These are phyloP conservation scores for Myxozyma vanderwaltii DNA, from an alignment of 805 yeast genomes.

Conservation along the genomic window DNA sequence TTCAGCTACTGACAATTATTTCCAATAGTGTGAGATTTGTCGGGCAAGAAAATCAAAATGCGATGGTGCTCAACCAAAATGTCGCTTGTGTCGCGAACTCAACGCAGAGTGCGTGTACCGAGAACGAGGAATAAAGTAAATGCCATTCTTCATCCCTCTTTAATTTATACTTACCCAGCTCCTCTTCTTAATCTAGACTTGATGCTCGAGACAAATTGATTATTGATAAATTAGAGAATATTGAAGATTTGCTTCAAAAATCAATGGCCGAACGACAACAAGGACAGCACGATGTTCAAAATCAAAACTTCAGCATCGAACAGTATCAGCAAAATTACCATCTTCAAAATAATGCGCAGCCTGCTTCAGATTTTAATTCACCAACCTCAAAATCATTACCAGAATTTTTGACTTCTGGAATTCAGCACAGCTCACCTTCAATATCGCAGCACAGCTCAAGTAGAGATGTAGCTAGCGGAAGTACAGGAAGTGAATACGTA, in stretches of 20 bases:
- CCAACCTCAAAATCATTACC: background rate
- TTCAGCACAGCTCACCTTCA: slow-evolving; percentile 8
- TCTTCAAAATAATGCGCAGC: background rate
- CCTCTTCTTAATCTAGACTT: slow-evolving; percentile 7
- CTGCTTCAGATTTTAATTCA: background rate
- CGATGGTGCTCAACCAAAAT: slow-evolving; percentile 29
- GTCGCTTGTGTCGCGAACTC: slow-evolving; percentile 22
- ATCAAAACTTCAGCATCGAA: no score
- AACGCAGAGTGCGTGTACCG: slow-evolving; percentile 29
- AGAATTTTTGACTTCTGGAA: background rate
- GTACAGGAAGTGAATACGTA: slow-evolving; percentile 7
- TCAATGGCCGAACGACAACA: background rate
- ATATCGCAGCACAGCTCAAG: background rate
- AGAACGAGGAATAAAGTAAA: slow-evolving; percentile 21
- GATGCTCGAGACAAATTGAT: slow-evolving; percentile 25
- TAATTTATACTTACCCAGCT: no score
- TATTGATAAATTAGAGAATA: slow-evolving; percentile 16
- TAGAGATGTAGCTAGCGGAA: background rate
- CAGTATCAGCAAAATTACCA: background rate
- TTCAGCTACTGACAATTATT: background rate
- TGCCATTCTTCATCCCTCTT: background rate
- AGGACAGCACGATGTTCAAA: background rate
- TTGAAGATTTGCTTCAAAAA: slow-evolving; percentile 13
- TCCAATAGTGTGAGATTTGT: slow-evolving; percentile 21
- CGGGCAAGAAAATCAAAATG: slow-evolving; percentile 28